Conservation (phyloP, 768 basidiomycete species). For the Pleurotus tuoliensis region DNA sequence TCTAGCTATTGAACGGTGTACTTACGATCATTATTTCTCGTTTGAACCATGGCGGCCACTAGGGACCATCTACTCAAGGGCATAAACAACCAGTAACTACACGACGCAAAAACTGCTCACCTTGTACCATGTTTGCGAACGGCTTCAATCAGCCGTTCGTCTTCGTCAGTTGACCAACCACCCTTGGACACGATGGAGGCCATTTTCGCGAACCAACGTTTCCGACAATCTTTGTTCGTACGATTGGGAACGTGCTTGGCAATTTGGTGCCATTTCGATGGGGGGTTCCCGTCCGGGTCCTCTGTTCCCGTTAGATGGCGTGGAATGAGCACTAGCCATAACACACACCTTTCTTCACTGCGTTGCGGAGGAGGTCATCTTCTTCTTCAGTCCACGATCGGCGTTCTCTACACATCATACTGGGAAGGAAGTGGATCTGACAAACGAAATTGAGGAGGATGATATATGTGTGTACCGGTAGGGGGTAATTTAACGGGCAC, state of each 20-base stretch:
- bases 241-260: conserved; percentile 60
- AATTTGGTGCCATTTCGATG: conserved; percentile 61
- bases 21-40: conserved; percentile 58
- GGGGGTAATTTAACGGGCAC: not conserved
- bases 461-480: not conserved
- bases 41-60: conserved; percentile 53
- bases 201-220: conserved; percentile 64
- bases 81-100: not conserved
- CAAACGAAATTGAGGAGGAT: not conserved
- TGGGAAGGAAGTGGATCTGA: not conserved
- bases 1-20: conserved; percentile 9
- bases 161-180: conserved; percentile 59
- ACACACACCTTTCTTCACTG: conserved; percentile 41
- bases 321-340: conserved; percentile 12
- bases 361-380: conserved; percentile 49
- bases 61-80: conserved; percentile 44
- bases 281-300: conserved; percentile 52
- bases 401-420: conserved; percentile 42
- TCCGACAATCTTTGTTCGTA: conserved; percentile 62
- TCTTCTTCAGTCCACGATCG: conserved; percentile 50
- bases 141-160: conserved; percentile 51
- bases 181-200: conserved; percentile 59
- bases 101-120: conserved; percentile 22
- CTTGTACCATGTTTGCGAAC: conserved; percentile 55
- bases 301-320: conserved; percentile 29